Evolutionary conservation across 2,329 filamentous ascomycete genomes (phyloP).

Genomic region (Colletotrichum euphorbiae): DNA sequence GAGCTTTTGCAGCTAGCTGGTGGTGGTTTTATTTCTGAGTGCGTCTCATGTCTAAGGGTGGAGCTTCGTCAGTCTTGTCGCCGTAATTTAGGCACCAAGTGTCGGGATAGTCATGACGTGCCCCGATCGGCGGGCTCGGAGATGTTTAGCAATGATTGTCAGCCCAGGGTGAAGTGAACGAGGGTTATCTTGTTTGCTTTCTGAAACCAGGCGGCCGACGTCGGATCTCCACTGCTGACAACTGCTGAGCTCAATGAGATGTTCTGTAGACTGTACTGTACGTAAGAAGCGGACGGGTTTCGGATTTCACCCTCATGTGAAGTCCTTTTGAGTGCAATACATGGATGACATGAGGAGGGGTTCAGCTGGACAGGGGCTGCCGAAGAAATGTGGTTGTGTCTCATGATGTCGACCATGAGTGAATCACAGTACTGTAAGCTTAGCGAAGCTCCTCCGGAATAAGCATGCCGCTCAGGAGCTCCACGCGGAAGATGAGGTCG

Average conservation of each 20-base stretch:
- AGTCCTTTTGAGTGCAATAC: neutral
- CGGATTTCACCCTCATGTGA: neutral
- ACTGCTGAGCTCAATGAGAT: neutral
- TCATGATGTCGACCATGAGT: conserved; percentile 1
- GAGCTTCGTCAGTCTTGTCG: neutral
- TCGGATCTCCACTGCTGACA: conserved; percentile 7
- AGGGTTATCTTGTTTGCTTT: neutral
- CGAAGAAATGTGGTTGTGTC: neutral
- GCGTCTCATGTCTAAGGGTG: no score
- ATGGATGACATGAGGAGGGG: neutral
- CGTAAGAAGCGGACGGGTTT: neutral
- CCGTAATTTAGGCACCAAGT: neutral
- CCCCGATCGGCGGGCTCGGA: conserved; percentile 2
- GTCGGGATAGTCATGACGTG: neutral
- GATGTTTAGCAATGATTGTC: conserved; percentile 6
- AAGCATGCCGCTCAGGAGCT: neutral
- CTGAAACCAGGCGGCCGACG: conserved; percentile 8
- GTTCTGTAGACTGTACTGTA: neutral
- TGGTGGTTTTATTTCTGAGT: neutral
- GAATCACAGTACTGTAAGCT: neutral
- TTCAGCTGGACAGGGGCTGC: neutral
- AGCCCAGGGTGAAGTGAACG: neutral
- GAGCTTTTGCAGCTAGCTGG: neutral
- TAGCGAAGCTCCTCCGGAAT: conserved; percentile 6
- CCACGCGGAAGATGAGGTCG: no score